Conservation (phyloP, 1,284 basidiomycete species). For the Kwoniella shivajii region DNA sequence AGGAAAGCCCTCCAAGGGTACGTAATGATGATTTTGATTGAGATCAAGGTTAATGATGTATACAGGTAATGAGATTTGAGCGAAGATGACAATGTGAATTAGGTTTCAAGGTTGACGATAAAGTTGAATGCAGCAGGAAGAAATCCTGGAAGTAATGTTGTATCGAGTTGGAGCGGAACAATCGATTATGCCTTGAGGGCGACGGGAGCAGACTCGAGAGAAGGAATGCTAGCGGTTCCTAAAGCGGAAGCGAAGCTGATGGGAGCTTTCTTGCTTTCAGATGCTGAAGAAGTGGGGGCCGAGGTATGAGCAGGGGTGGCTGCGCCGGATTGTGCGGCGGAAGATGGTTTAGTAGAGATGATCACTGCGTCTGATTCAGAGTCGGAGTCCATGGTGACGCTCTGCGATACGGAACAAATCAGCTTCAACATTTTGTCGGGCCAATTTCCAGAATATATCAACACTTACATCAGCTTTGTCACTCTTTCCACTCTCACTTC, state of each 20-base stretch:
- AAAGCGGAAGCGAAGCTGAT: constrained; percentile 49
- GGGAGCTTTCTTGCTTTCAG: constrained; percentile 26
- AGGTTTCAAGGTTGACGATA: no score
- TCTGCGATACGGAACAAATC: constrained; percentile 15
- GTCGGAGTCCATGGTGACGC: constrained; percentile 50
- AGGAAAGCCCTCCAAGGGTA: constrained; percentile 13
- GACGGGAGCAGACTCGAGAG: constrained; percentile 34
- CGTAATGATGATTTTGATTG: constrained; percentile 8
- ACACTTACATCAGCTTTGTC: constrained; percentile 24
- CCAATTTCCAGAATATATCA: no score
- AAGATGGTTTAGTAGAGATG: constrained; percentile 45
- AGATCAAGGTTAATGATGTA: no score
- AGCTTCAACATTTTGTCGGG: no score
- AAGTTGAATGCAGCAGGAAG: not conserved
- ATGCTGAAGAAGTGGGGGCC: not conserved
- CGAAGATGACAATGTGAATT: no score
- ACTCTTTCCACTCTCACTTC: constrained; percentile 21
- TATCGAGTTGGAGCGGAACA: constrained; percentile 2
- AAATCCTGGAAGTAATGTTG: not conserved
- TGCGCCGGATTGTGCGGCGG: constrained; percentile 19
- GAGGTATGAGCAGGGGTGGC: constrained; percentile 5
- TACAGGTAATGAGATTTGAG: no score
- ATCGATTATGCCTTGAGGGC: constrained; percentile 45
- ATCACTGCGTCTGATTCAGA: constrained; percentile 52
- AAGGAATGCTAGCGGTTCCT: constrained; percentile 14